Base-by-base conservation (phyloP, 495 filamentous ascomycete species). In the Astrocystis sublimbata region DNA sequence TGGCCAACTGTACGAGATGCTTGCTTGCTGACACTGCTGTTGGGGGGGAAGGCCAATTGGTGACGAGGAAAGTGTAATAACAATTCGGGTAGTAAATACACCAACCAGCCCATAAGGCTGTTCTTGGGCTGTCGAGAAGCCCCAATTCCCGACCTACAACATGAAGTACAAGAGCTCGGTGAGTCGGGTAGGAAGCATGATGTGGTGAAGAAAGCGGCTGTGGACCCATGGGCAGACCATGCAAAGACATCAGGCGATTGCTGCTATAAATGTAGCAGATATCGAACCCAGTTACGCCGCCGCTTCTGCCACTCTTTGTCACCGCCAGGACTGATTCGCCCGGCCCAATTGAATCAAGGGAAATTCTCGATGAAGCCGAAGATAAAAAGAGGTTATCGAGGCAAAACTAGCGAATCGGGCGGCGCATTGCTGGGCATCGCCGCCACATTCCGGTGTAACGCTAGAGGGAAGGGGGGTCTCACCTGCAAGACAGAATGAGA, bases 391-490 rank as follows among this genome's bases (percentile, higher is more conserved):
- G n/a, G n/a, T n/a, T n/a, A n/a, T n/a, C n/a, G 58, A 56, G 60
- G 54, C n/a, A 51, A 56, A 41, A 52, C 53, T 60, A 60, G 63
- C 63, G 63, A 72, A 69, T 64, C 54, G 61, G 59, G 67, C 65
- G 58, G 38, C 21, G 50, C 49, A 64, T 63, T 42, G 40, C 52
- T 58, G 63, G n/a, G 65, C 61, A 64, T 43, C 51, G 52, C 55
- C 15, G 58, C 66, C 58, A 64, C 65, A 65, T 62, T 33, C 67
- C 55, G 56, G 65, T 70, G 65, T 60, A 68, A 72, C 67, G 57
- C 60, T 66, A 42, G 60, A 58, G 55, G 59, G 58, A 42, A 58
- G 55, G 55, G 59, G 58, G 36, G 35, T 62, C 47, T 63, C 56
- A 66, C 63, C 69, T 61, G 70, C 55, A 58, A 49, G 59, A 68